These are phyloP conservation scores for Phalaenopsis equestris DNA, from an alignment of 106 monocot species.

Conservation along the genomic window DNA sequence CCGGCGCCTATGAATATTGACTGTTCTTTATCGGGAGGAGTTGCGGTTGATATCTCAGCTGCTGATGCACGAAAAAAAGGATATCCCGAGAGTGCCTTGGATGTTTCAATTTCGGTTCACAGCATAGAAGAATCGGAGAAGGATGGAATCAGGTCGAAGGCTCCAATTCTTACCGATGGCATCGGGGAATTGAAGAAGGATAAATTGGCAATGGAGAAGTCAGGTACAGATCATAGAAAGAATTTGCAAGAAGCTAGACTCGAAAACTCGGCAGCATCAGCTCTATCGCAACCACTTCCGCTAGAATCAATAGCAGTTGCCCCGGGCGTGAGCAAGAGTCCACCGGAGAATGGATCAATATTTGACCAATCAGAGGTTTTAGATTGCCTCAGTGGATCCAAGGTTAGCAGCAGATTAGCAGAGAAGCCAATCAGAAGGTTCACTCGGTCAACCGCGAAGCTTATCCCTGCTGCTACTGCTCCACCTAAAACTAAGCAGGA, in stretches of 20 bases:
- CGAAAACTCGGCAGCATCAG: not conserved
- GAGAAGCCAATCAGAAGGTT: conserved; percentile 15
- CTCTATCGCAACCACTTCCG: not conserved
- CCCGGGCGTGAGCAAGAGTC: not conserved
- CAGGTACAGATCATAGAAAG: conserved; percentile 4
- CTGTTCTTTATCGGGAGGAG: not conserved
- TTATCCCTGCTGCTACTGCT: not conserved
- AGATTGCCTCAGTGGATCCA: not conserved
- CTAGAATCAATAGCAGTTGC: not conserved
- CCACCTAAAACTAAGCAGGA: not conserved
- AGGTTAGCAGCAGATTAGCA: not conserved
- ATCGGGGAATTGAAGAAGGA: not conserved
- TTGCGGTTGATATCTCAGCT: not conserved
- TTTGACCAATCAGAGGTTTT: not conserved
- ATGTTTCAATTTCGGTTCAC: not conserved
- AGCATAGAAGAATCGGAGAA: not conserved
- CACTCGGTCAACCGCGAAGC: conserved; percentile 31
- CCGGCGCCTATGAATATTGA: not conserved
- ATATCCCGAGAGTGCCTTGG: not conserved
- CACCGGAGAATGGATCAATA: not conserved
- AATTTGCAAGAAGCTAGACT: not conserved
- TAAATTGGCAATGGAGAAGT: not conserved
- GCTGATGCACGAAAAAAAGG: not conserved
- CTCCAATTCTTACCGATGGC: not conserved
- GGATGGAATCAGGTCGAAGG: not conserved